A percentile compares a stretch with the other conserved stretches of the same genome.
Evolutionary conservation across 2,329 filamentous ascomycete genomes (phyloP).

Genomic region (Aspergillus neoniger): DNA sequence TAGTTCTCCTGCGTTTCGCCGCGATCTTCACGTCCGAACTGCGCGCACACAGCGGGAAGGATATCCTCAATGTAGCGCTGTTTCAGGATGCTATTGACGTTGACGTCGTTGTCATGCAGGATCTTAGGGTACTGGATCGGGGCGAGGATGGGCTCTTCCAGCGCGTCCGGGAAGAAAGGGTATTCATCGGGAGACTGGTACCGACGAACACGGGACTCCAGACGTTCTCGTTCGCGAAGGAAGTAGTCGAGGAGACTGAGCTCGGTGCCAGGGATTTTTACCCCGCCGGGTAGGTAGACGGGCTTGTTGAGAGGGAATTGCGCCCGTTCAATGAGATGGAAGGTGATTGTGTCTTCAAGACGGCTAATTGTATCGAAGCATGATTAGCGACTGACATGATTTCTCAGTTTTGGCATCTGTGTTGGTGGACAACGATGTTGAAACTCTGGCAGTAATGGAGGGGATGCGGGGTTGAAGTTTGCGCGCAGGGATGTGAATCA

Average conservation of each 20-base stretch:
- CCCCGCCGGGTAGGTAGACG: slow-evolving; percentile 77
- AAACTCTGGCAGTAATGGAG: background rate
- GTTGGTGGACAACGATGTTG: background rate
- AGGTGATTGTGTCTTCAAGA: slow-evolving; percentile 95
- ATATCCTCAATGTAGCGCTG: slow-evolving; percentile 79
- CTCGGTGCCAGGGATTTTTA: slow-evolving; percentile 70
- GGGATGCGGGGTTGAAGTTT: slow-evolving; percentile 9
- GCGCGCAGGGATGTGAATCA: slow-evolving; percentile 1
- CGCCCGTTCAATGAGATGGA: slow-evolving; percentile 95
- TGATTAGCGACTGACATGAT: background rate
- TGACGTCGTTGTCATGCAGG: slow-evolving; percentile 84
- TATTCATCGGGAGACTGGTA: slow-evolving; percentile 97
- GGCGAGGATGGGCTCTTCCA: slow-evolving; percentile 80
- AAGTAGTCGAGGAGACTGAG: slow-evolving; percentile 94
- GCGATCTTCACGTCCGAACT: slow-evolving; percentile 72
- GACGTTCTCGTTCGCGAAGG: slow-evolving; percentile 80
- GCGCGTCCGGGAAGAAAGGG: slow-evolving; percentile 85
- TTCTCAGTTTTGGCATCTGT: background rate
- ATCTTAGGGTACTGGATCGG: slow-evolving; percentile 86
- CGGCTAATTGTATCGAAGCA: slow-evolving; percentile 59
- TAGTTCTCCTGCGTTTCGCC: slow-evolving; percentile 93
- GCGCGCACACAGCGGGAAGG: slow-evolving; percentile 78
- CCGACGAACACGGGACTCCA: slow-evolving; percentile 90
- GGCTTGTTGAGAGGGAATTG: slow-evolving; percentile 91
- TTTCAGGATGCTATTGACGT: slow-evolving; percentile 87